Evolutionary conservation across 305 asterid species (phyloP).

Genomic region (Fraxinus nigra): DNA sequence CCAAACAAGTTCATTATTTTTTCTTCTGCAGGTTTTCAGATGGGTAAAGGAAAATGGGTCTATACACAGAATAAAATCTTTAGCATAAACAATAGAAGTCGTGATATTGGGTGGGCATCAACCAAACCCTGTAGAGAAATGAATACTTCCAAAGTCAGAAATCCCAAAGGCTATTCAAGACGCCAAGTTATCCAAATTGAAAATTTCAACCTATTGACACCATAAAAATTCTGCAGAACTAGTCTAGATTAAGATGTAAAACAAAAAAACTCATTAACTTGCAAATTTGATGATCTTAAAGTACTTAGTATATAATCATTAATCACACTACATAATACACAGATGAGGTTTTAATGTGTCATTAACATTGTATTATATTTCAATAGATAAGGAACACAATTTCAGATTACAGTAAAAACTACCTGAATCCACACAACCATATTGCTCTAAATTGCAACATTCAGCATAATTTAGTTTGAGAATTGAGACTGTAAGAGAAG

Average conservation of each 20-base stretch:
- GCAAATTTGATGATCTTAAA: background rate
- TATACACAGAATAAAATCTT: slow-evolving; percentile 28
- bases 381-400: background rate
- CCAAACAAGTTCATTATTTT: slow-evolving; percentile 58
- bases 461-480: background rate
- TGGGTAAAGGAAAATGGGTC: slow-evolving; percentile 16
- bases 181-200: background rate
- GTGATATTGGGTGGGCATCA: slow-evolving; percentile 28
- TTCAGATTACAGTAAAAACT: background rate
- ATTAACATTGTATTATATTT: background rate
- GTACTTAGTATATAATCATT: background rate
- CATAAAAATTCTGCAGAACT: background rate
- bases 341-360: background rate
- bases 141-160: slow-evolving; percentile 22
- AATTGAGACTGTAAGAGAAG: background rate
- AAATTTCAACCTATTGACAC: background rate
- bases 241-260: background rate
- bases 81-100: slow-evolving; percentile 16
- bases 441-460: background rate
- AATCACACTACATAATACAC: background rate
- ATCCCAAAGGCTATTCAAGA: background rate
- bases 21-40: slow-evolving; percentile 2
- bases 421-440: background rate
- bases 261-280: background rate
- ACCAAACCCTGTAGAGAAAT: slow-evolving; percentile 60